Base-by-base conservation (phyloP, 495 filamentous ascomycete genomes). In the Aspergillus kassunensis region DNA sequence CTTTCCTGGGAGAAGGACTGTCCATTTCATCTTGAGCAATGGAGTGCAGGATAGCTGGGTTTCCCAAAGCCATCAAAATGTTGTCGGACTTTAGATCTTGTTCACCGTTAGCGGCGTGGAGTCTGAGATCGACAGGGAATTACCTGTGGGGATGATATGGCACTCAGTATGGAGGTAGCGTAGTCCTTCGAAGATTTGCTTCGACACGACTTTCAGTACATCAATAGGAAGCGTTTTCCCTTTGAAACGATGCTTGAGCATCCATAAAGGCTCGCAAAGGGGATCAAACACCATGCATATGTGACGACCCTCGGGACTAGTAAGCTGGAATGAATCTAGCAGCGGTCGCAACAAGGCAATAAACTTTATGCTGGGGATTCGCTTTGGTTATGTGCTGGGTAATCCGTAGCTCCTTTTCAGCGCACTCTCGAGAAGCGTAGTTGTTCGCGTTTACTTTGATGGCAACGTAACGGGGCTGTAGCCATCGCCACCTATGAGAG, bases 11-110 rank as follows among this genome's bases (percentile, higher is more conserved):
- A 47, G 64, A 57, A 12, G 65, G 70, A 39, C 65, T 51, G 18
- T 66, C 44, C 42, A 57, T 46, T 51, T 72, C 57, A 23, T 59
- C 59, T 18, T 58, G 51, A 35, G 60, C 60, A 46, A 64, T 58
- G 3, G 48, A 50, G 16, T 68, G 51, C 15, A 76, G 59, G 16
- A 72, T 48, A 36, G 62, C 67, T 3, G 43, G 57, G 53, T 76
- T 64, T 19, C 68, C 56, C 27, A 74, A 59, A 18, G 57, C 57
- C 16, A 71, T 33, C 43, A 76, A 49, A 36, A 76, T 67, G 49
- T 76, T 76, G 50, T 73, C 66, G n/a, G 64, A 49, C 54, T 72
- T 74, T 7, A 74, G 57, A 58, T 73, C 71, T 74, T 51, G 41
- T 58, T 48, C 48, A 4, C 34, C 20, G 33, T 52, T 41, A 56